A percentile compares a stretch with the other conserved stretches of the same genome.
phyloP scores from a whole-genome alignment of 192 early-diverging fungal genomes.

The Umbelopsis sp. region DNA sequence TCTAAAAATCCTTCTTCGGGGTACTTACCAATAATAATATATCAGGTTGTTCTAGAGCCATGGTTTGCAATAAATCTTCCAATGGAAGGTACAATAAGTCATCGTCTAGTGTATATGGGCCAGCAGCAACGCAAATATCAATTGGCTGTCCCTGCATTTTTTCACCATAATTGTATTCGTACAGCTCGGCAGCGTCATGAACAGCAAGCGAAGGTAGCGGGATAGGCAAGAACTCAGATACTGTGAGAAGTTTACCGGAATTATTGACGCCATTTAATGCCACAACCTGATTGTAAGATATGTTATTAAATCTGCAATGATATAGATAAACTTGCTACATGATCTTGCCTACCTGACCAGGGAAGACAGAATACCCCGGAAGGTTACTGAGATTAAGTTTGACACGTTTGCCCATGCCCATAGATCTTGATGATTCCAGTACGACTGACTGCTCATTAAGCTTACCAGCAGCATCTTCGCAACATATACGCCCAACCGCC shows the following conservation, averaged over 20 bases:
- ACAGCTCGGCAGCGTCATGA: slow-evolving; percentile 43
- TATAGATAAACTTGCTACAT: too few species aligned
- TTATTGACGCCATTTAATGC: slow-evolving; percentile 70
- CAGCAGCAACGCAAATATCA: slow-evolving; percentile 72
- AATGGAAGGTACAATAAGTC: slow-evolving; percentile 83
- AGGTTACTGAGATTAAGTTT: slow-evolving; percentile 62
- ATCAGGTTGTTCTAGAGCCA: slow-evolving; percentile 69
- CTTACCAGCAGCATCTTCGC: slow-evolving; percentile 63
- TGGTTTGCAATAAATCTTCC: slow-evolving; percentile 67
- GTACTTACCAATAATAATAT: slow-evolving; percentile 69
- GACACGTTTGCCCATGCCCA: slow-evolving; percentile 74
- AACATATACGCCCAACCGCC: slow-evolving; percentile 80
- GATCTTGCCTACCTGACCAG: slow-evolving; percentile 65
- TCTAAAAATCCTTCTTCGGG: neutral
- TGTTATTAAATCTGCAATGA: neutral
- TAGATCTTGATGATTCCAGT: slow-evolving; percentile 77
- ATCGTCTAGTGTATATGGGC: slow-evolving; percentile 85
- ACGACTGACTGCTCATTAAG: slow-evolving; percentile 72
- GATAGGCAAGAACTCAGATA: slow-evolving; percentile 57
- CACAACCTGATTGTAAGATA: slow-evolving; percentile 45
- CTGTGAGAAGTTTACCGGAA: slow-evolving; percentile 56
- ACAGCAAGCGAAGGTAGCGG: slow-evolving; percentile 52
- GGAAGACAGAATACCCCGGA: slow-evolving; percentile 76
- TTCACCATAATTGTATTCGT: slow-evolving; percentile 33
- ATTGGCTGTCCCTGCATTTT: slow-evolving; percentile 33